phyloP scores from a whole-genome alignment of 2,329 filamentous ascomycete genomes.

The Diaporthe vexans region DNA sequence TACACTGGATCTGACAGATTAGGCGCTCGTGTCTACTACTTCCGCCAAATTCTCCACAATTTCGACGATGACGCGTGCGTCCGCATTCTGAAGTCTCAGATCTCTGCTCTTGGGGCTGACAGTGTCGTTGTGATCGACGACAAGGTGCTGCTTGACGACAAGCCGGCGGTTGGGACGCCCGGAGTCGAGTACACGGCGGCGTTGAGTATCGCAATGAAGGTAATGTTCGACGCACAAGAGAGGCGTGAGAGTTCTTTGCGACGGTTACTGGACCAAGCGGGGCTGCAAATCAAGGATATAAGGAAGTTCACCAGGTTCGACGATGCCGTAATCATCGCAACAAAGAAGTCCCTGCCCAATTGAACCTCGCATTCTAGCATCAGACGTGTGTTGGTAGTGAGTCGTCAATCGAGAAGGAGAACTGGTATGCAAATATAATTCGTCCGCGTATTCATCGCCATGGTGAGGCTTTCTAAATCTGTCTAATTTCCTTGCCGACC shows the following conservation, averaged over 20 bases:
- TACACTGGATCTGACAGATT: background rate
- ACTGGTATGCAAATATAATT: background rate
- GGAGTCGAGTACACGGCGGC: constrained; percentile 44
- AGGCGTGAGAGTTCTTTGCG: constrained; percentile 46
- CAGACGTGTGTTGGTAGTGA: background rate
- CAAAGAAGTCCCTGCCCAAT: constrained; percentile 17
- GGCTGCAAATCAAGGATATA: constrained; percentile 45
- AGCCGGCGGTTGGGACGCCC: constrained; percentile 40
- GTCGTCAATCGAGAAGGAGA: background rate
- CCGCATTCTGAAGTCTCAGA: constrained; percentile 44
- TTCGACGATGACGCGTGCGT: constrained; percentile 45
- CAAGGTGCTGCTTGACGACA: constrained; percentile 43
- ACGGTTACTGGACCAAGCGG: constrained; percentile 42
- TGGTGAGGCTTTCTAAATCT: constrained; percentile 64
- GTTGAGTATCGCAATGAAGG: constrained; percentile 46
- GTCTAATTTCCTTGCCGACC: constrained; percentile 87
- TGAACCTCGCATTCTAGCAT: background rate
- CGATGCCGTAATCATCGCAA: constrained; percentile 45
- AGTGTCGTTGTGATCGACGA: constrained; percentile 48
- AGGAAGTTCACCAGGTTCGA: constrained; percentile 45
- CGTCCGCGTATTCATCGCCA: background rate
- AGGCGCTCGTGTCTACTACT: constrained; percentile 48
- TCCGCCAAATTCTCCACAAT: constrained; percentile 49
- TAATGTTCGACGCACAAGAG: constrained; percentile 47
- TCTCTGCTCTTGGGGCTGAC: constrained; percentile 42